Conservation (phyloP, 306 rosid genomes). For the Arachis hypogaea region DNA sequence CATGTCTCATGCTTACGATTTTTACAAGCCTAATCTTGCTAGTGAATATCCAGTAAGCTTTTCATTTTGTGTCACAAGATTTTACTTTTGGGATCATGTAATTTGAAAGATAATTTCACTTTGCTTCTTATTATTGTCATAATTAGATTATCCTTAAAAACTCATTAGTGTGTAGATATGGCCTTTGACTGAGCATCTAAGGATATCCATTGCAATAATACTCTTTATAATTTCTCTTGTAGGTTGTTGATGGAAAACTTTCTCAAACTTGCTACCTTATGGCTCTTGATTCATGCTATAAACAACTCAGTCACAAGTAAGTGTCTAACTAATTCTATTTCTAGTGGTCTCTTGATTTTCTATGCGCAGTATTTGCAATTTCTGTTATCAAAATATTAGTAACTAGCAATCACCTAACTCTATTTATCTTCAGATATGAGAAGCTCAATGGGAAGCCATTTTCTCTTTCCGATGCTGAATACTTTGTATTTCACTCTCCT, state of each 20-base stretch:
- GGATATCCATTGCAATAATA: constrained; percentile 38
- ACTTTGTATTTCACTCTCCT: constrained; percentile 90
- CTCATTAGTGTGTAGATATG: constrained; percentile 23
- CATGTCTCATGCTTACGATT: constrained; percentile 93
- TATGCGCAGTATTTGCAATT: background rate
- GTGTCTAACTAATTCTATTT: constrained; percentile 39
- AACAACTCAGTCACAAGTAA: constrained; percentile 73
- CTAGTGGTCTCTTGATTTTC: background rate
- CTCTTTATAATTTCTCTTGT: constrained; percentile 33
- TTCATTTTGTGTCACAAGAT: constrained; percentile 15
- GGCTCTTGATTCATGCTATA: constrained; percentile 95
- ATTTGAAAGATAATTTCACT: constrained; percentile 2
- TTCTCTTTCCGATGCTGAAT: constrained; percentile 78
- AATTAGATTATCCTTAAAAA: constrained; percentile 8
- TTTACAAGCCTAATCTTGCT: constrained; percentile 97
- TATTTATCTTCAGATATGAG: constrained; percentile 71
- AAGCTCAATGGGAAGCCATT: constrained; percentile 76
- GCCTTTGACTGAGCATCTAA: constrained; percentile 33
- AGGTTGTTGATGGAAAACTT: constrained; percentile 99
- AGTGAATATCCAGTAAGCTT: constrained; percentile 95
- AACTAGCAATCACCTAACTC: constrained; percentile 31
- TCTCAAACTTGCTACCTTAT: constrained; percentile 95
- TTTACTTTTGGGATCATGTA: constrained; percentile 3
- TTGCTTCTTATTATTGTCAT: background rate
- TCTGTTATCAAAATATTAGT: constrained; percentile 3